Conservation (phyloP, 1,284 basidiomycete species). For the Puccinia novopanici region DNA sequence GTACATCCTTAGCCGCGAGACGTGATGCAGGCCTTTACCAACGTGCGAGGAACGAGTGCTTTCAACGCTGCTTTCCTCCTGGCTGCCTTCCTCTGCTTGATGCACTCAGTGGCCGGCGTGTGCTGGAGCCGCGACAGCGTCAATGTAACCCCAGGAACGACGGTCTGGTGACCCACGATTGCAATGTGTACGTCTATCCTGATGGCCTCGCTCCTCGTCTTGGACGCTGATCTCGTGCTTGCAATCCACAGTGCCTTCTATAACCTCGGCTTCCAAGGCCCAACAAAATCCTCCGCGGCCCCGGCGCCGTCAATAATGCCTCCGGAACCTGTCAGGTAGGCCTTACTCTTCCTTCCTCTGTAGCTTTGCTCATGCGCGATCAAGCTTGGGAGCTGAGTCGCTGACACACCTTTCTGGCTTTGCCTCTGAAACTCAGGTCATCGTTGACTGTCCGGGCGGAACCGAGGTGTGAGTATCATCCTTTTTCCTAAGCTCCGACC, state of each 20-base stretch:
- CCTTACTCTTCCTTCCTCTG: neutral
- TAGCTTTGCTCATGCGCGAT: too few species aligned
- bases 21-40: too few species aligned
- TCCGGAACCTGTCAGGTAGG: conserved; percentile 7
- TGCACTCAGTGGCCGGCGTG: too few species aligned
- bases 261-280: neutral
- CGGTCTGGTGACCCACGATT: neutral
- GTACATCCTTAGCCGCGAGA: too few species aligned
- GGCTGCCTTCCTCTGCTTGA: too few species aligned
- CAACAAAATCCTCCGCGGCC: neutral
- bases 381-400: too few species aligned
- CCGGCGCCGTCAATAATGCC: neutral
- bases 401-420: too few species aligned
- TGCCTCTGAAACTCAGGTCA: neutral
- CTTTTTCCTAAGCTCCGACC: too few species aligned
- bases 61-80: too few species aligned
- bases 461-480: conserved; percentile 3
- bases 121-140: neutral
- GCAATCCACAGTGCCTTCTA: neutral
- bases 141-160: neutral
- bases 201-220: neutral
- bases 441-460: neutral
- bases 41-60: too few species aligned
- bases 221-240: neutral
- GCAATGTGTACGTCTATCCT: neutral